Evolutionary conservation across 768 basidiomycete species (phyloP), one percentile per base, ranked within the genome.

Genomic region (Suillus lakei): DNA sequence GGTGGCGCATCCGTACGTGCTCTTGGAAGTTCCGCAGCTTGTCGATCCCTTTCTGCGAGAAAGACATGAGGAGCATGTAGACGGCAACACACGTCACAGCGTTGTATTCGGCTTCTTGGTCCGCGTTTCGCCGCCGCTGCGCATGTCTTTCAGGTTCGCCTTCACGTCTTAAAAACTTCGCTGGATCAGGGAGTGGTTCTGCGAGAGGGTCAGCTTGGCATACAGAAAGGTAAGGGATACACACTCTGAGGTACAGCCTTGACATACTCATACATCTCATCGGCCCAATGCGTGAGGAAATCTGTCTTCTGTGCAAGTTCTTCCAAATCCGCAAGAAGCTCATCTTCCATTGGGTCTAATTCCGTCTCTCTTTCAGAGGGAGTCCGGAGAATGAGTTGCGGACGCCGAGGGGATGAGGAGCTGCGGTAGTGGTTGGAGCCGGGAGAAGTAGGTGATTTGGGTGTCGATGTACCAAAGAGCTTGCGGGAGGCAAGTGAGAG

Each of bases 291-390:
- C 64, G 92, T 92, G 65, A 99, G 80, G 61, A 96, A 95, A 66
- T 93, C 90, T 39, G 97, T 97, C 84, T 99, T 99, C 83, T 98
- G 94, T 39, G 96, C 97, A 4, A 96, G 81, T 68, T 96, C 92
- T 73, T 99, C 97, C 50, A 99, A 80, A 23, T 80, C 76, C 3
- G 83, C 86, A n/a, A 98, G 79, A n/a, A 98, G 77, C 66, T 88
- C 87, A 66, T 97, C 93, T 70, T 98, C 95, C 69, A 91, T 80
- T 1, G 90, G 90, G 70, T 92, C 90, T 23, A 85, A 77, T 66
- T 82, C 80, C 43, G 66, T 72, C 53, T 60, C 64, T 6, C 73
- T 79, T 18, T 82, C 83, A 3, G 83, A 71, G 62, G 66, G 76
- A 16, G 75, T 63, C 51, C 73, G 69, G 26, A 81, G 67, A 46